Conservation (phyloP, 352 stramenopile genomes). For the Globisporangium abappressorium region DNA sequence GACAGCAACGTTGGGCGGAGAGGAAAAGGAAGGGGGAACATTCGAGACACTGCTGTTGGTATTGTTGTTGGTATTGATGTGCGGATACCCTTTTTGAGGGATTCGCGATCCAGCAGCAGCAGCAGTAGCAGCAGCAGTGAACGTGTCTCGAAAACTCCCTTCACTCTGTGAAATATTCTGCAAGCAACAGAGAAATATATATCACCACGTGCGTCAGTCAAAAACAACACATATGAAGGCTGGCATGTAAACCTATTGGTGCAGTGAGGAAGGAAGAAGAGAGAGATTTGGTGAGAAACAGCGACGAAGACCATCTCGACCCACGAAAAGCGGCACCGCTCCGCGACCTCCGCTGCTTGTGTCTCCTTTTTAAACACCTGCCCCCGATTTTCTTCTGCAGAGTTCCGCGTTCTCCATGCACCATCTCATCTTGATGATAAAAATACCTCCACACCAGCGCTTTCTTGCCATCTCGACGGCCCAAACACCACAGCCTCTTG, state of each 20-base stretch:
- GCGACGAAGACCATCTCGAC: neutral
- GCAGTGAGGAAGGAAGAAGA: neutral
- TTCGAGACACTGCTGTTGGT: slow-evolving; percentile 9
- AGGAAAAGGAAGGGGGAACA: slow-evolving; percentile 15
- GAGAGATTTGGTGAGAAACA: too few species aligned
- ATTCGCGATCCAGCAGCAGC: slow-evolving; percentile 9
- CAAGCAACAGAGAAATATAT: neutral
- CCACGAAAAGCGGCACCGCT: neutral
- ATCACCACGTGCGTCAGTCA: neutral
- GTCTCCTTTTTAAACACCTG: neutral
- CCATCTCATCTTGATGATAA: neutral
- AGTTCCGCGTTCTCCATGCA: neutral
- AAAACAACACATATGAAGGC: neutral
- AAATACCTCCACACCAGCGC: too few species aligned
- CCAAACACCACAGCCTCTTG: neutral
- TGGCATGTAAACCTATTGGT: neutral
- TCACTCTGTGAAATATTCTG: slow-evolving; percentile 35
- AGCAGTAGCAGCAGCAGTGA: slow-evolving; percentile 16
- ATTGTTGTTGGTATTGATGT: neutral
- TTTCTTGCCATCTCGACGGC: too few species aligned
- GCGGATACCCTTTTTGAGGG: slow-evolving; percentile 4
- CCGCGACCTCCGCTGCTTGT: neutral
- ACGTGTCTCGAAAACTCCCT: slow-evolving; percentile 30
- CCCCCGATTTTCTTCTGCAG: neutral
- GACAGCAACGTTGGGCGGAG: slow-evolving; percentile 2